Percentiles rank a stretch among this genome's conserved stretches.
Conservation (phyloP, 2,329 filamentous ascomycete genomes). For the Cadophora sp. region DNA sequence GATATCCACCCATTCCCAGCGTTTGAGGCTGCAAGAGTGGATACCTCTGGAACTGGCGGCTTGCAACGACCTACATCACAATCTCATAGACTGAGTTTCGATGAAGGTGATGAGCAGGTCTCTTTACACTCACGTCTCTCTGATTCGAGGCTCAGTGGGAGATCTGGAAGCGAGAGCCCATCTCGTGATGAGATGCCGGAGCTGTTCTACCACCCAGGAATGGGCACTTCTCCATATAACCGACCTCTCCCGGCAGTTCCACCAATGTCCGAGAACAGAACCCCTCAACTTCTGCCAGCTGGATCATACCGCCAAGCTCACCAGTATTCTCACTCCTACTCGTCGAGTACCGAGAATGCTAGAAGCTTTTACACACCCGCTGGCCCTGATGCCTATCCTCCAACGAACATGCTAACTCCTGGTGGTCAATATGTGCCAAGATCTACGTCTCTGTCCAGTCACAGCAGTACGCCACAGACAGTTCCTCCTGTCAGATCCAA, state of each 20-base stretch:
- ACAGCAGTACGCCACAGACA: slow-evolving; percentile 80
- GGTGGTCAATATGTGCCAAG: slow-evolving; percentile 60
- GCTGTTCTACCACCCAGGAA: slow-evolving; percentile 91
- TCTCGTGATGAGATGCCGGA: slow-evolving; percentile 80
- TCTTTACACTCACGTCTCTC: slow-evolving; percentile 62
- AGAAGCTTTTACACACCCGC: slow-evolving; percentile 36
- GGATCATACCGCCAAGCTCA: slow-evolving; percentile 66
- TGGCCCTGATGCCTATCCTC: slow-evolving; percentile 41
- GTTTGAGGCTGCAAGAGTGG: slow-evolving; percentile 61
- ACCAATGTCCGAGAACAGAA: slow-evolving; percentile 52
- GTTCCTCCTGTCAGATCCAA: slow-evolving; percentile 88
- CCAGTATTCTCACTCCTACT: slow-evolving; percentile 55
- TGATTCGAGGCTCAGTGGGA: slow-evolving; percentile 49
- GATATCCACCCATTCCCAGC: slow-evolving; percentile 63
- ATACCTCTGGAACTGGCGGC: slow-evolving; percentile 90
- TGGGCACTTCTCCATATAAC: slow-evolving; percentile 65
- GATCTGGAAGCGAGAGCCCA: slow-evolving; percentile 67
- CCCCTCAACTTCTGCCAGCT: slow-evolving; percentile 56
- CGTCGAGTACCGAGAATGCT: slow-evolving; percentile 53
- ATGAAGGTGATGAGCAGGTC: slow-evolving; percentile 84
- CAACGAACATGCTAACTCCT: slow-evolving; percentile 52
- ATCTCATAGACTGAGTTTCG: slow-evolving; percentile 82
- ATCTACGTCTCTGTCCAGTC: slow-evolving; percentile 83
- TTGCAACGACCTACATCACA: slow-evolving; percentile 76
- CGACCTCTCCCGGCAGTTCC: slow-evolving; percentile 70